These are phyloP conservation scores for Saprolegnia diclina DNA, from an alignment of 352 stramenopile genomes.

Conservation along the genomic window DNA sequence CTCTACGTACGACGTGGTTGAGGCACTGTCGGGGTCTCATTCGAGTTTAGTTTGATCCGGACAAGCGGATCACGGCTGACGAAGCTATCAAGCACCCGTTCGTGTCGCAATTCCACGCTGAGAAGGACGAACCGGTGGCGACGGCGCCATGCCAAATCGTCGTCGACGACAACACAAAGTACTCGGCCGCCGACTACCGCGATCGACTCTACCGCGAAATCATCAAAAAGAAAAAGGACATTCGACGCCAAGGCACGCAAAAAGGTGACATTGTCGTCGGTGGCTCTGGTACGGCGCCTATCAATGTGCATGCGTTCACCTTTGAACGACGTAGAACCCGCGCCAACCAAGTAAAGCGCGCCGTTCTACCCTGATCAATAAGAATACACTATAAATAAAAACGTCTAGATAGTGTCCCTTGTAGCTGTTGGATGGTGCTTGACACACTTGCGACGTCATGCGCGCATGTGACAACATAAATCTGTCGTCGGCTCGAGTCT, in stretches of 20 bases:
- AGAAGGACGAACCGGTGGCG: slow-evolving; percentile 87
- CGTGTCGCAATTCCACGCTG: slow-evolving; percentile 93
- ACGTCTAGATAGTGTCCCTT: no score
- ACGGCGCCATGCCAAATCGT: slow-evolving; percentile 73
- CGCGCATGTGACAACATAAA: no score
- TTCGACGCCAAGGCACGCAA: slow-evolving; percentile 41
- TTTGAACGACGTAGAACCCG: background rate
- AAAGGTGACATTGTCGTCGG: slow-evolving; percentile 1
- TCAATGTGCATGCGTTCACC: background rate
- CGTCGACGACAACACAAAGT: slow-evolving; percentile 93
- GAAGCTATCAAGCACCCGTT: slow-evolving; percentile 91
- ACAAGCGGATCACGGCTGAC: slow-evolving; percentile 80
- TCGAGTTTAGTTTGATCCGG: slow-evolving; percentile 81
- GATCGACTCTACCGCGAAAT: slow-evolving; percentile 91
- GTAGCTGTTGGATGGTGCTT: no score
- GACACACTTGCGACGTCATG: no score
- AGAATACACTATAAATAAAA: no score
- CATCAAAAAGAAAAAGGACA: slow-evolving; percentile 90
- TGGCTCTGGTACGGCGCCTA: background rate
- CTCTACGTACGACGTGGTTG: slow-evolving; percentile 52
- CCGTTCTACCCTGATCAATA: no score
- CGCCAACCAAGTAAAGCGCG: no score
- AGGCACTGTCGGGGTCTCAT: background rate
- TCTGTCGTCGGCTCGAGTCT: no score
- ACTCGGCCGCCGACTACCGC: slow-evolving; percentile 90